Base-by-base conservation (phyloP, 164 flowering plant genomes). In the Piper betle region DNA sequence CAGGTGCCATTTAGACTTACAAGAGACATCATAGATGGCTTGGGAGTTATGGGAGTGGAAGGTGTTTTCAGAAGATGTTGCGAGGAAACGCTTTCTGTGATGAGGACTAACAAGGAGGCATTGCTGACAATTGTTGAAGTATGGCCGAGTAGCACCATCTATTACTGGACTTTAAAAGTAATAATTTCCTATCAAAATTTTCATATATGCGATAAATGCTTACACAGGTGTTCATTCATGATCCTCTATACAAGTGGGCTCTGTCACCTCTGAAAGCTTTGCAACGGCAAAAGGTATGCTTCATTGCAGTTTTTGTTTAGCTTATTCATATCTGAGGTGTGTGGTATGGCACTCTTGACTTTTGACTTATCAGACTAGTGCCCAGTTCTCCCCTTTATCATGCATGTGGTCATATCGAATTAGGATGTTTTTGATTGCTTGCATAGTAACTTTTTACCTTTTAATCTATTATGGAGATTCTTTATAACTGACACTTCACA, bases 161-260 rank as follows among this genome's bases (percentile, higher is more conserved):
- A 3, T 6, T 64, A 18, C 16, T 61, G 4, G 6, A 15, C 18
- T 18, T 25, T 18, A 13, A 17, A 20, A 12, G 38, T 37, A 4
- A 20, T 6, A 37, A 25, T 53, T 53, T 17, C 25, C n/a, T 53
- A 53, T 53, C 1, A 17, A 15, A 33, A 9, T 66, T 17, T 50
- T 37, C 17, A 20, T 8, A 43, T 8, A 43, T 43, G 12, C 12
- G 50, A 43, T 43, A 37, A 56, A 42, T 11, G 58, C 54, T 40
- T 60, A 4, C 76, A 74, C 87, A 93, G 99, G 99, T 93, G 66
- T 93, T 93, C 66, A 93, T 93, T 61, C 97, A 93, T 74, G 99
- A 93, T 72, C 99, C 99, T 54, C 80, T 93, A 3, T 93, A 93
- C 65, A 93, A 93, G 66, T 93, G 99, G 99, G 99, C 99, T 64